phyloP scores from a whole-genome alignment of 768 basidiomycete genomes.

The Rubroboletus pulcherrimus region DNA sequence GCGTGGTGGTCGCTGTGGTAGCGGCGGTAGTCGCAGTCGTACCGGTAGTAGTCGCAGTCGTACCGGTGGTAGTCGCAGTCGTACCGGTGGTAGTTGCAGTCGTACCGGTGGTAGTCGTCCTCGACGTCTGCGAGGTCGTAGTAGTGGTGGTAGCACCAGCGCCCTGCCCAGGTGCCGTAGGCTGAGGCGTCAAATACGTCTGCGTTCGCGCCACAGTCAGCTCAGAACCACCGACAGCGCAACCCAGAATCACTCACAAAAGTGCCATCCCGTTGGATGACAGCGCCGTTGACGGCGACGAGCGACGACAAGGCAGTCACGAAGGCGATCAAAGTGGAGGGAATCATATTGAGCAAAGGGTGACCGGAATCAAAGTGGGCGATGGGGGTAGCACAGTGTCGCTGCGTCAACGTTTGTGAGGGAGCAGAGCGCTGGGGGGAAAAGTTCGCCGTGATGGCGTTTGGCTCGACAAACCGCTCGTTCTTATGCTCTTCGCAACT shows the following conservation, averaged over 20 bases:
- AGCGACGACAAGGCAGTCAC: slow-evolving; percentile 9
- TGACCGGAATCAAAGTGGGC: no score
- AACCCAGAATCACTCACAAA: slow-evolving; percentile 7
- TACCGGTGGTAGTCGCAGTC: neutral
- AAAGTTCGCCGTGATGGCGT: neutral
- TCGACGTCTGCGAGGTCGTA: neutral
- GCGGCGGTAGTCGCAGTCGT: neutral
- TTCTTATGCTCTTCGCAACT: slow-evolving; percentile 11
- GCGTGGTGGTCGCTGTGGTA: neutral
- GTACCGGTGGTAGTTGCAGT: neutral
- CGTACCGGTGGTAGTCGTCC: neutral
- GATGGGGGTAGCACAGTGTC: neutral
- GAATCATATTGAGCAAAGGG: neutral
- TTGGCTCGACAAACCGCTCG: neutral
- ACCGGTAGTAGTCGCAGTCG: neutral
- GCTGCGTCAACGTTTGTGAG: neutral
- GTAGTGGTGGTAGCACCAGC: neutral
- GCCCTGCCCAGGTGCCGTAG: neutral
- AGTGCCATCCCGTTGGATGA: slow-evolving; percentile 15
- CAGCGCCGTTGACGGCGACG: slow-evolving; percentile 11
- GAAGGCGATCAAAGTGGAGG: slow-evolving; percentile 6
- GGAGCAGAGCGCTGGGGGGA: neutral
- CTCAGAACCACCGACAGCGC: rapidly evolving
- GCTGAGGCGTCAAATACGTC: slow-evolving; percentile 12
- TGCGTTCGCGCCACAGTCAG: neutral